A percentile compares a stretch with the other conserved stretches of the same genome.
Evolutionary conservation across 805 yeast genomes (phyloP).

Genomic region (Yamadazyma sp.): DNA sequence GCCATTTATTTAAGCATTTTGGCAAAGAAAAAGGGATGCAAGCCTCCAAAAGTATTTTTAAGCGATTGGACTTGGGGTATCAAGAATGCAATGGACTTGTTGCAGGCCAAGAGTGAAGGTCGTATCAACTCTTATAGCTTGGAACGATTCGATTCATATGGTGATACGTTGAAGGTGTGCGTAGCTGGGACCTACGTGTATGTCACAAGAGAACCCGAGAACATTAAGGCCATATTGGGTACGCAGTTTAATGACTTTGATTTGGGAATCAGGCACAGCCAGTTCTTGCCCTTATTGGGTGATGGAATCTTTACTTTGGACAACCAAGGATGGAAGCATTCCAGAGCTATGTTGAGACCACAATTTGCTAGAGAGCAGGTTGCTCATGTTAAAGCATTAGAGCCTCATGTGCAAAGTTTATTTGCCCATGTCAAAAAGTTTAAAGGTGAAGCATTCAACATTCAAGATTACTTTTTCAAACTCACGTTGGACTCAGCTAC

Average conservation of each 20-base stretch:
- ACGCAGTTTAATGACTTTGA: conserved; percentile 43
- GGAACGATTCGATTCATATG: conserved; percentile 15
- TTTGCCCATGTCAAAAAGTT: conserved; percentile 29
- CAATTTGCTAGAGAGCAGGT: conserved; percentile 46
- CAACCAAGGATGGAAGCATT: conserved; percentile 44
- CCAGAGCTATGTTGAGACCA: conserved; percentile 45
- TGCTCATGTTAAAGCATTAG: conserved; percentile 39
- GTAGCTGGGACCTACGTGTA: conserved; percentile 22
- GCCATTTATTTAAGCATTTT: neutral
- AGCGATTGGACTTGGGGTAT: conserved; percentile 22
- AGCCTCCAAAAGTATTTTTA: conserved; percentile 4
- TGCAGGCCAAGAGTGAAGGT: conserved; percentile 20
- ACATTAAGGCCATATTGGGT: conserved; percentile 42
- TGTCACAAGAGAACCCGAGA: conserved; percentile 40
- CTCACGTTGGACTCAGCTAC: conserved; percentile 44
- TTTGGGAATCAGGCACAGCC: conserved; percentile 38
- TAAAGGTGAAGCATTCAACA: conserved; percentile 31
- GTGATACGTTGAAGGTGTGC: conserved; percentile 12
- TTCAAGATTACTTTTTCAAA: conserved; percentile 39
- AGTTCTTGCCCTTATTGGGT: conserved; percentile 38
- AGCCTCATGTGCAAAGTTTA: conserved; percentile 40
- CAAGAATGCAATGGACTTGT: conserved; percentile 13
- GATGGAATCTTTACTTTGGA: conserved; percentile 46
- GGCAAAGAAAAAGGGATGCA: conserved; percentile 17
- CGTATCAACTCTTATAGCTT: conserved; percentile 18